Evolutionary conservation across 2,329 filamentous ascomycete genomes (phyloP), one percentile per base, ranked within the genome.

Genomic region (Kalaharituber pfeilii): DNA sequence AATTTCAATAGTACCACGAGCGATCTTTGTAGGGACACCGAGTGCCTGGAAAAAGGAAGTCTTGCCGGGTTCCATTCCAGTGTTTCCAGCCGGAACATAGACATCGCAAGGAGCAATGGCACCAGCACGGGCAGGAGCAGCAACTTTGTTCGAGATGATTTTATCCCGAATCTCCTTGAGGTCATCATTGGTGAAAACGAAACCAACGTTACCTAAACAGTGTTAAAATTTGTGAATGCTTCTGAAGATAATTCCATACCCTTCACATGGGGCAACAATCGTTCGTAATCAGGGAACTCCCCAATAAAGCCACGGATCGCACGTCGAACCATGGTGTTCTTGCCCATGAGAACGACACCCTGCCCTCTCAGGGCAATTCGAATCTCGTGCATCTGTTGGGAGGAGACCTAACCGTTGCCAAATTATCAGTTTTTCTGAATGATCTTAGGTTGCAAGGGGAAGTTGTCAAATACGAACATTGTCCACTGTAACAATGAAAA

Each of bases 321-420:
- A 78, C 91, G 88, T 72, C 91, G 91, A 70, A 94, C 89, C 91
- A 98, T 98, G 74, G 91, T 98, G 82, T 98, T 98, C 84, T 95
- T 96, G 72, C 89, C 91, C 91, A 96, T 96, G 75, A 98, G 79
- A 67, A 98, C 88, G 66, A 96, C 84, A 74, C 80, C 88, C 74
- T 94, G 75, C 61, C 82, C 83, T 72, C 91, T 88, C 72, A 98
- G 84, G 68, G 86, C 75, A 69, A 82, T 75, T 72, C 91, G 85
- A 73, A 98, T 96, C 81, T 98, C 91, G 86, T 98, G 91, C 93
- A 98, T 98, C 82, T 98, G 93, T 82, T 98, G 91, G 66, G 91
- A 98, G 73, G 83, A 86, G 59, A 64, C 62, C 62, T 64, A 47
- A 56, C 50, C 52, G 36, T 27, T 30, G 49, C 25, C 36, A 50